phyloP scores from a whole-genome alignment of 768 basidiomycete genomes.

The Leccinum uliginosum region DNA sequence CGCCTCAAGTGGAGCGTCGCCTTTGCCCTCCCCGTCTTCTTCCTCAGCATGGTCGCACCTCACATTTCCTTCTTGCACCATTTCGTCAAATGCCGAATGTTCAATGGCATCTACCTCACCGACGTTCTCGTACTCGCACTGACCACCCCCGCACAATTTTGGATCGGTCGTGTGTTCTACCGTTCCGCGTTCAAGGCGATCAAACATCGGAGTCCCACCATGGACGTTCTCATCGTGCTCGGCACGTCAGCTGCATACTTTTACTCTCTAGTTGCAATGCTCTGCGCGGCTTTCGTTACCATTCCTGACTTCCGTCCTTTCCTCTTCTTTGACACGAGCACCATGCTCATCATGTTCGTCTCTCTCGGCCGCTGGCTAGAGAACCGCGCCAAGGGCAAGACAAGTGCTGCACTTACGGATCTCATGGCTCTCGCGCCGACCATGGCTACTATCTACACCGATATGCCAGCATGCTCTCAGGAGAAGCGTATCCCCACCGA shows the following conservation, averaged over 20 bases:
- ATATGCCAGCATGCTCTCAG: conserved; percentile 70
- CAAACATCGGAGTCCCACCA: conserved; percentile 85
- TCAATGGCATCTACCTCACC: conserved; percentile 72
- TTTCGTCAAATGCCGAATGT: conserved; percentile 47
- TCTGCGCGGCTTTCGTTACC: conserved; percentile 58
- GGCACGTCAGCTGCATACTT: conserved; percentile 93
- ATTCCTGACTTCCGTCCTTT: conserved; percentile 72
- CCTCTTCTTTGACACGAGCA: conserved; percentile 97
- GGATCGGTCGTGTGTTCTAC: conserved; percentile 86
- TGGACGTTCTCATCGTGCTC: conserved; percentile 96
- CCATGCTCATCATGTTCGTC: conserved; percentile 97
- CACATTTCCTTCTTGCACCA: conserved; percentile 57
- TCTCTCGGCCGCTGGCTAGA: conserved; percentile 94
- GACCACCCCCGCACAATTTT: conserved; percentile 91
- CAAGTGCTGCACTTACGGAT: conserved; percentile 93
- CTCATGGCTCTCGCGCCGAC: conserved; percentile 93
- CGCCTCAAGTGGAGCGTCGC: conserved; percentile 69
- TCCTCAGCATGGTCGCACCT: conserved; percentile 81
- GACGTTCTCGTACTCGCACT: conserved; percentile 73
- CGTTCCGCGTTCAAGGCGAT: conserved; percentile 86
- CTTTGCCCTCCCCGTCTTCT: conserved; percentile 93
- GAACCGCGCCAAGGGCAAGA: conserved; percentile 95
- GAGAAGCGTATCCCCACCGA: conserved; percentile 94
- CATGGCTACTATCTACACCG: conserved; percentile 94
- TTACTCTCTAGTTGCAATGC: conserved; percentile 75